Evolutionary conservation across 1,284 basidiomycete genomes (phyloP).

Genomic region (Bondarzewia mesenterica): DNA sequence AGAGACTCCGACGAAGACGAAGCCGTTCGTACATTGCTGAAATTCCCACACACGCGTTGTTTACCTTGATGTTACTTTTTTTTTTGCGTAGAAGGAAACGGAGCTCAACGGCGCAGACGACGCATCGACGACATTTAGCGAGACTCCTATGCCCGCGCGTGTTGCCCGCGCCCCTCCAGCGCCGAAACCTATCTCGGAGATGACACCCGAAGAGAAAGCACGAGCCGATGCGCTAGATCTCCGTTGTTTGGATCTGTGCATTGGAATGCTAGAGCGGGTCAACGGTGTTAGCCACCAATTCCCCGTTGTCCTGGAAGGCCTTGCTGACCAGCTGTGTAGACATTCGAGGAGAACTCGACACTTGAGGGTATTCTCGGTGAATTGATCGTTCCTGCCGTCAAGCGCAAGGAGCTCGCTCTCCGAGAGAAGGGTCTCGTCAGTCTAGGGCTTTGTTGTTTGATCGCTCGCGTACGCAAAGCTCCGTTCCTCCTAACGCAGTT

Average conservation of each 20-base stretch:
- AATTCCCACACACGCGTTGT: not conserved
- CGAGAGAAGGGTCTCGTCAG: constrained; percentile 84
- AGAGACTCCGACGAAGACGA: constrained; percentile 36
- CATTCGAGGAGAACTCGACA: constrained; percentile 90
- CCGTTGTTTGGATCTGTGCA: constrained; percentile 82
- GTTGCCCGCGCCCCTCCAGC: constrained; percentile 24
- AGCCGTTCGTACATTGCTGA: constrained; percentile 3
- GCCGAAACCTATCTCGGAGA: constrained; percentile 36
- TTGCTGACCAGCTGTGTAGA: constrained; percentile 32
- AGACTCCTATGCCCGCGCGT: constrained; percentile 21
- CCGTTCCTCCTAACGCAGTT: not conserved
- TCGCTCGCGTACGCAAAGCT: constrained; percentile 52
- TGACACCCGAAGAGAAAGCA: constrained; percentile 51
- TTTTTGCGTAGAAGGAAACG: constrained; percentile 13
- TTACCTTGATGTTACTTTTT: not conserved
- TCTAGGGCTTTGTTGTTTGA: constrained; percentile 86
- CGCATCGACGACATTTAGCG: constrained; percentile 26
- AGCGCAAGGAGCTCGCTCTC: constrained; percentile 76
- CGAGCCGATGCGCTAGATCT: constrained; percentile 70
- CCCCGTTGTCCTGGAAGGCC: not conserved
- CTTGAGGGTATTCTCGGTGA: constrained; percentile 87
- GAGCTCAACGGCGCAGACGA: constrained; percentile 28
- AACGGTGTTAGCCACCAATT: constrained; percentile 56
- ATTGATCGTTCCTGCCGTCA: constrained; percentile 86
- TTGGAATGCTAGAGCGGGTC: constrained; percentile 86